phyloP scores from a whole-genome alignment of 306 rosid species.

The Prunus kanzakura region DNA sequence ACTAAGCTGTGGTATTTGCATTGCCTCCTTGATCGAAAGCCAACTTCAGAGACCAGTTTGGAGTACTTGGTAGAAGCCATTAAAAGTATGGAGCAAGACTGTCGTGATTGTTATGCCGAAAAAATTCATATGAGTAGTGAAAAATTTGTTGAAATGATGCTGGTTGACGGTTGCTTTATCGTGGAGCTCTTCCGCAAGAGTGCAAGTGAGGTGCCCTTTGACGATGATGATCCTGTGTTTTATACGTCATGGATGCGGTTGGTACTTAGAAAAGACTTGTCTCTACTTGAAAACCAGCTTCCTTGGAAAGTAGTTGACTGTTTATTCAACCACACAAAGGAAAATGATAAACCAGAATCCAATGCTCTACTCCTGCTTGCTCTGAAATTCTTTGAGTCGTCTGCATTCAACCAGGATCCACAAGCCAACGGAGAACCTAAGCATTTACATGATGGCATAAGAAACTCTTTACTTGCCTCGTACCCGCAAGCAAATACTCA shows the following conservation, averaged over 20 bases:
- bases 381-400: background rate
- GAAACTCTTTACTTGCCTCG: background rate
- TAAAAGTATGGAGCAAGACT: background rate
- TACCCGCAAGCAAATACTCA: background rate
- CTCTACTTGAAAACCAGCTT: background rate
- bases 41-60: background rate
- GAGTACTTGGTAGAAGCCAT: background rate
- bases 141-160: background rate
- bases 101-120: background rate
- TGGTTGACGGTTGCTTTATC: background rate
- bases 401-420: background rate
- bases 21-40: background rate
- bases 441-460: background rate
- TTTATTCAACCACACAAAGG: background rate
- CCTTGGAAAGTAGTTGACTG: constrained; percentile 3
- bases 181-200: background rate
- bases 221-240: background rate
- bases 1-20: background rate
- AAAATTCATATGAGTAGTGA: background rate
- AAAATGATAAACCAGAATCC: background rate
- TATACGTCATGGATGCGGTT: background rate
- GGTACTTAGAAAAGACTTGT: background rate
- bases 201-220: rapidly evolving
- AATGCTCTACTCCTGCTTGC: background rate
- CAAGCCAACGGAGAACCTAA: background rate